Conservation (phyloP, 768 basidiomycete species). For the Boletus edulis region DNA sequence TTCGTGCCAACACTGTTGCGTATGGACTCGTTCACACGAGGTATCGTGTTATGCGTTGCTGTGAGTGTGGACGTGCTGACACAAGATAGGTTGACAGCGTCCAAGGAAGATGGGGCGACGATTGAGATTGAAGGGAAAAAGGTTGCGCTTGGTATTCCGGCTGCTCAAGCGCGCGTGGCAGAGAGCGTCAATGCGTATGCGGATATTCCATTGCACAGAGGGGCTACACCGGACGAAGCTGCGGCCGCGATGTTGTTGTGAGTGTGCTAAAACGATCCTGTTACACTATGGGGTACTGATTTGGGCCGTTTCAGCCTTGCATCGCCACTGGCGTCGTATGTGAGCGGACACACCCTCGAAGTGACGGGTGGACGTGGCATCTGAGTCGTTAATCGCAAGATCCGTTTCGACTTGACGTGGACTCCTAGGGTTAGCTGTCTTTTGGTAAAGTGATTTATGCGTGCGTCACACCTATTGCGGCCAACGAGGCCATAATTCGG, state of each 20-base stretch:
- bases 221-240: slow-evolving; percentile 72
- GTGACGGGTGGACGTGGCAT: slow-evolving; percentile 82
- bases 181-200: slow-evolving; percentile 42
- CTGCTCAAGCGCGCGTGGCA: slow-evolving; percentile 39
- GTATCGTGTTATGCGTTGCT: slow-evolving; percentile 30
- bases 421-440: background rate
- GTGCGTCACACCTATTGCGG: background rate
- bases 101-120: slow-evolving; percentile 72
- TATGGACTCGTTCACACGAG: slow-evolving; percentile 78
- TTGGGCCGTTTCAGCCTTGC: slow-evolving; percentile 49
- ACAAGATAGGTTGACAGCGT: slow-evolving; percentile 58
- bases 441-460: background rate
- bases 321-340: slow-evolving; percentile 76
- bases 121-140: slow-evolving; percentile 84
- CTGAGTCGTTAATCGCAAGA: slow-evolving; percentile 26
- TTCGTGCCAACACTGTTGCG: slow-evolving; percentile 80
- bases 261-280: slow-evolving; percentile 27
- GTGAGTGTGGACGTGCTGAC: slow-evolving; percentile 1
- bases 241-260: slow-evolving; percentile 76
- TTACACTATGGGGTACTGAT: slow-evolving; percentile 4
- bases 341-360: slow-evolving; percentile 81
- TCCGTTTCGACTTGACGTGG: background rate
- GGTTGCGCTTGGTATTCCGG: slow-evolving; percentile 78
- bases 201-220: slow-evolving; percentile 64
- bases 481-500: background rate